These are phyloP conservation scores for Termitomyces titanicus DNA, from an alignment of 768 basidiomycete genomes.

Conservation along the genomic window DNA sequence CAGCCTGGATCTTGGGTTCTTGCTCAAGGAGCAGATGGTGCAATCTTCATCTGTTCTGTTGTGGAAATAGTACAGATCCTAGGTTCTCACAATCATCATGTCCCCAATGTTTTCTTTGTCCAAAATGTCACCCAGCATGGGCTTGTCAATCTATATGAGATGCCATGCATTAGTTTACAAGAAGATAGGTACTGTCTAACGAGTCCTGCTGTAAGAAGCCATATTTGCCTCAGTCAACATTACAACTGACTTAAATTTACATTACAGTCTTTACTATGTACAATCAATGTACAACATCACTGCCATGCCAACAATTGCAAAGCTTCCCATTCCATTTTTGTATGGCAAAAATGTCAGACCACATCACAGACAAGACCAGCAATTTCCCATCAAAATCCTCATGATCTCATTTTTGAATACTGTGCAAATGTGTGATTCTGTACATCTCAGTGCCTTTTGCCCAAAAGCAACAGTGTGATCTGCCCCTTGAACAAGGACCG, in stretches of 20 bases:
- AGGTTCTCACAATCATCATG: not conserved
- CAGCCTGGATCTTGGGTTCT: not conserved
- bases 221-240: not conserved
- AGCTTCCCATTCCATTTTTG: not conserved
- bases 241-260: not conserved
- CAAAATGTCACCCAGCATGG: not conserved
- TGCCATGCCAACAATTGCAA: not conserved
- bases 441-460: not conserved
- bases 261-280: not conserved
- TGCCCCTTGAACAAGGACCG: too few relatives aligned
- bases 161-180: not conserved
- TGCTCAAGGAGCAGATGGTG: not conserved
- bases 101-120: not conserved
- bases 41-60: not conserved
- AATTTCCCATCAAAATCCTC: not conserved
- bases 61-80: not conserved
- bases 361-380: not conserved
- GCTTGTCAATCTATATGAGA: not conserved
- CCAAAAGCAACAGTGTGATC: too few relatives aligned
- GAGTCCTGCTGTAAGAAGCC: not conserved
- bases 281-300: not conserved
- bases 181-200: not conserved
- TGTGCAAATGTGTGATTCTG: constrained; percentile 3
- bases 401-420: constrained; percentile 2
- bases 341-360: not conserved